Evolutionary conservation across 1,284 basidiomycete species (phyloP).

Genomic region (Rhodotorula sp.): DNA sequence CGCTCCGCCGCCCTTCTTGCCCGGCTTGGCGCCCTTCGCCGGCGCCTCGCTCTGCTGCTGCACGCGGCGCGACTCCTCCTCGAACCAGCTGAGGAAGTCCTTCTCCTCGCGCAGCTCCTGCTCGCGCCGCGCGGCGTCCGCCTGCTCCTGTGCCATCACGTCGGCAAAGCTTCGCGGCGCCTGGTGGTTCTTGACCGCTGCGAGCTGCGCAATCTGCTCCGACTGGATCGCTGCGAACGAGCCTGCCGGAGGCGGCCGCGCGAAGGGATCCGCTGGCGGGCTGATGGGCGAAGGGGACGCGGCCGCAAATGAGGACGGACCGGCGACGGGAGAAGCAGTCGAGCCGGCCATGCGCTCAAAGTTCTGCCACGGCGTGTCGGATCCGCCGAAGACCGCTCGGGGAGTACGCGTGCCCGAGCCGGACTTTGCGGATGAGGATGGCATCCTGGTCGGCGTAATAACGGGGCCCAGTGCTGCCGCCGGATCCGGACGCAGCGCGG

Average conservation of each 20-base stretch:
- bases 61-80: slow-evolving; percentile 40
- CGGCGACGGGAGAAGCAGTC: slow-evolving; percentile 39
- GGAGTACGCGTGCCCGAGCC: slow-evolving; percentile 24
- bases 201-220: slow-evolving; percentile 5
- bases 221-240: slow-evolving; percentile 1
- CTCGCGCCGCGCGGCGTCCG: slow-evolving; percentile 17
- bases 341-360: slow-evolving; percentile 42
- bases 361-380: slow-evolving; percentile 46
- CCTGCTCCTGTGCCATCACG: slow-evolving; percentile 45
- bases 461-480: slow-evolving; percentile 40
- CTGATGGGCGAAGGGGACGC: slow-evolving; percentile 45
- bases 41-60: slow-evolving; percentile 1
- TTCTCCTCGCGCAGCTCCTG: slow-evolving; percentile 41
- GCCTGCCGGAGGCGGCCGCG: slow-evolving; percentile 6
- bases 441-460: slow-evolving; percentile 38
- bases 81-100: slow-evolving; percentile 47
- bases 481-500: slow-evolving; percentile 14
- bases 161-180: slow-evolving; percentile 40
- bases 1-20: neutral
- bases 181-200: slow-evolving; percentile 24
- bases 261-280: slow-evolving; percentile 44
- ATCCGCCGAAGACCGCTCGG: slow-evolving; percentile 36
- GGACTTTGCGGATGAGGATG: neutral
- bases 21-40: neutral
- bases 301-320: slow-evolving; percentile 39